phyloP scores from a whole-genome alignment of 345 rosid genomes.

The Sonneratia alba region DNA sequence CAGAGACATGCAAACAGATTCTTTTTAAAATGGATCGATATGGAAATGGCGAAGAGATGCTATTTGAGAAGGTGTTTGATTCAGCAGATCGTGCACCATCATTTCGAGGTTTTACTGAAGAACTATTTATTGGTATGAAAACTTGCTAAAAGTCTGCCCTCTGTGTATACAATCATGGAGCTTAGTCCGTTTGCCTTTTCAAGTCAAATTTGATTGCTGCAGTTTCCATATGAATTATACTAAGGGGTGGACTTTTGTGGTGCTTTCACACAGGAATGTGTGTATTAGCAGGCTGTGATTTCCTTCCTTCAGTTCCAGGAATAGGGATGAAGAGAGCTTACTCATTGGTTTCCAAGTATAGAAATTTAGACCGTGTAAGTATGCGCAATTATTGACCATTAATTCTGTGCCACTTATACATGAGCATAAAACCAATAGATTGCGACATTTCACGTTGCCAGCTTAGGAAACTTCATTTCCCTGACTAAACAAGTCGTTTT shows the following conservation, averaged over 20 bases:
- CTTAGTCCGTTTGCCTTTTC: not conserved
- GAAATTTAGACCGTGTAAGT: constrained; percentile 72
- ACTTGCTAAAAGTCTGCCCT: not conserved
- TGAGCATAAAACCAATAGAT: not conserved
- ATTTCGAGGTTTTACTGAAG: constrained; percentile 45
- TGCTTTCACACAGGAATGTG: constrained; percentile 59
- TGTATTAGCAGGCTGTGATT: constrained; percentile 90
- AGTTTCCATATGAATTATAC: not conserved
- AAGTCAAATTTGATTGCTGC: not conserved
- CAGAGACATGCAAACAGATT: constrained; percentile 30
- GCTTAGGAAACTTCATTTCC: not conserved
- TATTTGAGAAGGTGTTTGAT: constrained; percentile 47
- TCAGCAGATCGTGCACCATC: constrained; percentile 47
- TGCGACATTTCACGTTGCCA: not conserved
- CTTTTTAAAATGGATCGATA: constrained; percentile 81
- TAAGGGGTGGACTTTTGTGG: not conserved
- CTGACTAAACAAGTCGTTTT: not conserved
- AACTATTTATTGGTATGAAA: constrained; percentile 52
- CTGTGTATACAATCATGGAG: not conserved
- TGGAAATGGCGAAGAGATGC: constrained; percentile 74
- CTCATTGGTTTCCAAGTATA: constrained; percentile 57
- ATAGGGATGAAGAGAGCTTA: constrained; percentile 75
- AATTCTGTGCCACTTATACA: not conserved
- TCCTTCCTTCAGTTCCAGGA: constrained; percentile 85
- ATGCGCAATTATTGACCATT: not conserved